Evolutionary conservation across 2,329 filamentous ascomycete genomes (phyloP).

Genomic region (Didymella exigua): DNA sequence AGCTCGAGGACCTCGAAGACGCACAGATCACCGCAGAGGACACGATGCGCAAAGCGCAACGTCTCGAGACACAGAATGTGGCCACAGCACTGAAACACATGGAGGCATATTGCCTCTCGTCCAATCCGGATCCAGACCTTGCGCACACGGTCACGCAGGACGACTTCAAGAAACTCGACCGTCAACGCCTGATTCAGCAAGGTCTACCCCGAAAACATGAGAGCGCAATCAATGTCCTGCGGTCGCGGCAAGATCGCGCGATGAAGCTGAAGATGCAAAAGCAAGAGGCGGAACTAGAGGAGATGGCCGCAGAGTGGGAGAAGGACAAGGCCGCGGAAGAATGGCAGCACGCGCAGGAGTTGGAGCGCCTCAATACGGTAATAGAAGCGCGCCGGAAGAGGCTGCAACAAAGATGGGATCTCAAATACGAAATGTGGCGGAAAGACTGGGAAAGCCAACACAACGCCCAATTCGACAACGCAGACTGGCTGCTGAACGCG

Average conservation of each 20-base stretch:
- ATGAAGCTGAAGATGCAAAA: constrained; percentile 44
- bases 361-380: constrained; percentile 40
- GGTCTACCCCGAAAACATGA: constrained; percentile 51
- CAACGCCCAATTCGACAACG: constrained; percentile 35
- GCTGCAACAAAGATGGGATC: constrained; percentile 47
- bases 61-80: constrained; percentile 50
- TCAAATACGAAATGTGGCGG: constrained; percentile 49
- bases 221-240: constrained; percentile 54
- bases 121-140: constrained; percentile 29
- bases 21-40: constrained; percentile 52
- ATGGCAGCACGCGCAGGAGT: constrained; percentile 40
- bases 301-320: constrained; percentile 42
- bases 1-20: constrained; percentile 53
- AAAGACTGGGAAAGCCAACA: constrained; percentile 44
- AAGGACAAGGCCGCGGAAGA: constrained; percentile 45
- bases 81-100: constrained; percentile 55
- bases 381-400: constrained; percentile 42
- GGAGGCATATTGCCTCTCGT: constrained; percentile 55
- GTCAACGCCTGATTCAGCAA: constrained; percentile 46
- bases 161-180: constrained; percentile 52
- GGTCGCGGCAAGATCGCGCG: constrained; percentile 52
- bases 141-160: constrained; percentile 51
- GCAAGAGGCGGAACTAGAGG: constrained; percentile 49
- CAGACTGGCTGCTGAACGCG: constrained; percentile 36
- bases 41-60: constrained; percentile 50